phyloP scores from a whole-genome alignment of 441 rosid species.

The Gossypium lobatum region DNA sequence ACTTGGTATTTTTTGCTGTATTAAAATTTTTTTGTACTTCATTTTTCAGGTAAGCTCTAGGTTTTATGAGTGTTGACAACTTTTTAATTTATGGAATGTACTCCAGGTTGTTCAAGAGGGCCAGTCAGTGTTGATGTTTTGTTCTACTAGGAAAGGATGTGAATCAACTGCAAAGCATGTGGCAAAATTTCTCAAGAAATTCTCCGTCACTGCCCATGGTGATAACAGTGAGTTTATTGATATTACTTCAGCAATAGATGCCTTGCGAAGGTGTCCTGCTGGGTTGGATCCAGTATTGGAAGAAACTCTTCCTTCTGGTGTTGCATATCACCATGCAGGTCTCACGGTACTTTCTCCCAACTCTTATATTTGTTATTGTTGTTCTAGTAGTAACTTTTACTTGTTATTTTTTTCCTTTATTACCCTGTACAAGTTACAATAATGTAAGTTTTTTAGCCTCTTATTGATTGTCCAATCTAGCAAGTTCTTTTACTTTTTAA shows the following conservation, averaged over 20 bases:
- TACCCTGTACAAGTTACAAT: slow-evolving; percentile 1
- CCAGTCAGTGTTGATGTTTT: slow-evolving; percentile 87
- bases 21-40: neutral
- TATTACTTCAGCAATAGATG: slow-evolving; percentile 70
- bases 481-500: slow-evolving; percentile 7
- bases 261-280: slow-evolving; percentile 72
- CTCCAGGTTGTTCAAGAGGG: slow-evolving; percentile 95
- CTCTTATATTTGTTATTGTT: slow-evolving; percentile 14
- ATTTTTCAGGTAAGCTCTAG: slow-evolving; percentile 6
- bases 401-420: neutral
- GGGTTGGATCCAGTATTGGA: slow-evolving; percentile 90
- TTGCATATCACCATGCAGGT: slow-evolving; percentile 99
- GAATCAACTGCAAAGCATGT: slow-evolving; percentile 96
- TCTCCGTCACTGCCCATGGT: slow-evolving; percentile 35
- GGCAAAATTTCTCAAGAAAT: slow-evolving; percentile 67
- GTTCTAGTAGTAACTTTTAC: slow-evolving; percentile 2
- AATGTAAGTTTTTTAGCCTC: neutral
- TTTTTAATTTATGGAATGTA: slow-evolving; percentile 16
- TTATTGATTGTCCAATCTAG: neutral
- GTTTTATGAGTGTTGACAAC: slow-evolving; percentile 22
- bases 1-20: slow-evolving; percentile 3
- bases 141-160: slow-evolving; percentile 98
- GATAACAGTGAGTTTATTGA: slow-evolving; percentile 54
- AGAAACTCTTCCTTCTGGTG: slow-evolving; percentile 91
- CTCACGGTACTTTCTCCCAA: slow-evolving; percentile 61